Evolutionary conservation across 1,284 basidiomycete genomes (phyloP), one percentile per base, ranked within the genome.

Genomic region (Microbotryum violaceum): DNA sequence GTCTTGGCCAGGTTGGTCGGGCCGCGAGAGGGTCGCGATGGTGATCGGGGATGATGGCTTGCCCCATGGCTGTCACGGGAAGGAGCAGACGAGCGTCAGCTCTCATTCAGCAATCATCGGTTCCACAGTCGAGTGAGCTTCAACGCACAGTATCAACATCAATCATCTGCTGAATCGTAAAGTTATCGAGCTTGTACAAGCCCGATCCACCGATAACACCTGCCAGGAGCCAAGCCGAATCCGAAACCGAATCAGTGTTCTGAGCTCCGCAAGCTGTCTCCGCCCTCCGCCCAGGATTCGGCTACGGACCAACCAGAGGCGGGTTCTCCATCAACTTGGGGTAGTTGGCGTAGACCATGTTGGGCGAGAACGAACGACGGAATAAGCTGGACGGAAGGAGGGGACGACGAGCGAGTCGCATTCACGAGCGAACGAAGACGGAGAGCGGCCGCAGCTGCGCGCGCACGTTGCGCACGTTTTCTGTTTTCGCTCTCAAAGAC

Each of bases 1-100:
- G 37, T 42, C 37, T 18, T 42, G 37, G 16, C 37, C 37, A 4
- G 54, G 33, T 12, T 61, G 56, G 14, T 72, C 69, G 29, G 90
- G 89, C 0, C 85, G 85, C 2, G 88, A 85, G 27, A 94, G 85
- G 42, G 85, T 78, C 29, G 84, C 86, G 75, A 97, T 91, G 12
- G 87, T 86, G 71, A 98, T 91, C 0, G 91, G 91, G 0, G 91
- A 91, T 27, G 88, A 91, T 1, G 94, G 89, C 66, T 82, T 80
- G 27, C 94, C 94, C 94, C 94, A 98, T 18, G 94, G 94, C 86
- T 93, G 70, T 56, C 8, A 4, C 16, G 25, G 53, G 46, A n/a
- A n/a, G 20, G n/a, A 42, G n/a, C 4, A 20, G 45, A 48, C 29
- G 27, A 27, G 27, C 12, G 46, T 23, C 44, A 64, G 49, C 31